These are phyloP conservation scores for Paracamarosporium sp. DNA, from an alignment of 2,329 filamentous ascomycete genomes.

Conservation along the genomic window DNA sequence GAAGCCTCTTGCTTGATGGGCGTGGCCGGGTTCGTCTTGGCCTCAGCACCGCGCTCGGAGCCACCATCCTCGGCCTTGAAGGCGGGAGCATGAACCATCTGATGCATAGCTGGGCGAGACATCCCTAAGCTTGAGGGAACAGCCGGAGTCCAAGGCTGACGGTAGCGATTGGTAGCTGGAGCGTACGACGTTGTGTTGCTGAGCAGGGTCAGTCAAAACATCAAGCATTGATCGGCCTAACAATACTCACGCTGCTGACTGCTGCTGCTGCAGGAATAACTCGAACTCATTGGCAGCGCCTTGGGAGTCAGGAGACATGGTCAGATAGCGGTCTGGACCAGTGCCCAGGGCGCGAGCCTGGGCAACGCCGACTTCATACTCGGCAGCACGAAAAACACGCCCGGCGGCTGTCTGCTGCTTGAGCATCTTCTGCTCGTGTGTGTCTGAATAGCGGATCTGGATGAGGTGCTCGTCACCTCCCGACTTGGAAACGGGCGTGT, in stretches of 20 bases:
- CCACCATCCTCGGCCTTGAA: slow-evolving; percentile 37
- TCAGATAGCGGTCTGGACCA: slow-evolving; percentile 41
- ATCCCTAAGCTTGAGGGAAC: slow-evolving; percentile 43
- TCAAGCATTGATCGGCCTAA: neutral
- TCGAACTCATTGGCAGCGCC: slow-evolving; percentile 46
- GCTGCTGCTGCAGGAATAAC: slow-evolving; percentile 41
- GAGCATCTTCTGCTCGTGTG: slow-evolving; percentile 92
- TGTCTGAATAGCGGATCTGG: slow-evolving; percentile 96
- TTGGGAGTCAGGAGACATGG: slow-evolving; percentile 41
- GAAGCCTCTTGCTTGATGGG: slow-evolving; percentile 37
- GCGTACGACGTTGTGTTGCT: slow-evolving; percentile 20
- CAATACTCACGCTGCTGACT: slow-evolving; percentile 17
- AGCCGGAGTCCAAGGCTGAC: slow-evolving; percentile 43
- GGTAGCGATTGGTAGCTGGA: slow-evolving; percentile 28
- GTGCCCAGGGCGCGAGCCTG: slow-evolving; percentile 44
- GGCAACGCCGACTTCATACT: slow-evolving; percentile 68
- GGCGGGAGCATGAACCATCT: slow-evolving; percentile 30
- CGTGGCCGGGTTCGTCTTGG: slow-evolving; percentile 42
- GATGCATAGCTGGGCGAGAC: slow-evolving; percentile 36
- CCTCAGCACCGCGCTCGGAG: slow-evolving; percentile 37
- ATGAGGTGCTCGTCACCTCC: slow-evolving; percentile 78
- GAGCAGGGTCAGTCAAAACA: slow-evolving; percentile 1
- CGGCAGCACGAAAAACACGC: slow-evolving; percentile 92
- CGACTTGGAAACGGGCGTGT: slow-evolving; percentile 62
- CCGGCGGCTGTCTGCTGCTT: slow-evolving; percentile 96